These are phyloP conservation scores for Agapanthus africanus DNA, from an alignment of 106 monocot species.

Conservation along the genomic window DNA sequence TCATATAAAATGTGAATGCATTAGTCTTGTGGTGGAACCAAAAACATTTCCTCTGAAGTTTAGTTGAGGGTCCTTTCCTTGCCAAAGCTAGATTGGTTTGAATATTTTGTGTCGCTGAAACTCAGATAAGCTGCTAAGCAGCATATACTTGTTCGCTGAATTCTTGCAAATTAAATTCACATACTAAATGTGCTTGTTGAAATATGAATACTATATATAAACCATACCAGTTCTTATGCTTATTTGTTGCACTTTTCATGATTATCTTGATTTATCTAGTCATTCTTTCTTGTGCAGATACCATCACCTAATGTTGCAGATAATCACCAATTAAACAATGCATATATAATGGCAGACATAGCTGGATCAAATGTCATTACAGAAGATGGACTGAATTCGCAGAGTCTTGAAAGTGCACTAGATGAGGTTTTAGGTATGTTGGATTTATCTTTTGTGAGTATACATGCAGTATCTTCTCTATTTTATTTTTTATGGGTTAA, in stretches of 20 bases:
- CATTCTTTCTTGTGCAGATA: constrained; percentile 37
- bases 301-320: constrained; percentile 46
- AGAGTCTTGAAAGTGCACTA: constrained; percentile 45
- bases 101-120: not conserved
- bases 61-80: not conserved
- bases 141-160: no score
- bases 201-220: no score
- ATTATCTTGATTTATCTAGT: not conserved
- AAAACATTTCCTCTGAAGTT: not conserved
- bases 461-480: not conserved
- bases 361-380: constrained; percentile 65
- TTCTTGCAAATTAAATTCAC: not conserved
- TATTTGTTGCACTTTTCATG: not conserved
- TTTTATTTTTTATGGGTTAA: not conserved
- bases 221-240: not conserved
- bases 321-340: constrained; percentile 68
- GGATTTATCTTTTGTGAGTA: not conserved
- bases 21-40: not conserved
- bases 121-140: not conserved
- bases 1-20: not conserved
- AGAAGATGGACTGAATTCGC: constrained; percentile 74
- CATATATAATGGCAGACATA: constrained; percentile 70
- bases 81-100: not conserved
- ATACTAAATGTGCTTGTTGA: not conserved
- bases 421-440: constrained; percentile 60